Conservation (phyloP, 352 stramenopile genomes). For the Globisporangium emineosum region DNA sequence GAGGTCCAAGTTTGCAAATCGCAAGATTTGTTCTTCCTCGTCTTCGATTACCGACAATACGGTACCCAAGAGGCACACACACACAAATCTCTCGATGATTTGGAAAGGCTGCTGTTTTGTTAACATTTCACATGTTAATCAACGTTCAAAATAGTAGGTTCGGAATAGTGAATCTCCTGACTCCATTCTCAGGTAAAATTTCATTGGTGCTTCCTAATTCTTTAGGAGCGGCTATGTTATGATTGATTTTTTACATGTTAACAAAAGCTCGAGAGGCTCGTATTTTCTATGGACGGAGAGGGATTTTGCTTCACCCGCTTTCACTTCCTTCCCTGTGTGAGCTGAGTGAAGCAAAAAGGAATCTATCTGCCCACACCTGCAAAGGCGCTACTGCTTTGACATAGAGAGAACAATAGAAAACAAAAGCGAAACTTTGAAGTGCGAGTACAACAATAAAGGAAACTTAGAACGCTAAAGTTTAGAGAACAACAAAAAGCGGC, state of each 20-base stretch:
- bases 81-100: background rate
- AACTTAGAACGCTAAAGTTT: background rate
- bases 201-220: too few relatives aligned
- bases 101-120: background rate
- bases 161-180: too few relatives aligned
- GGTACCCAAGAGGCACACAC: background rate
- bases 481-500: background rate
- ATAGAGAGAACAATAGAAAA: slow-evolving; percentile 2
- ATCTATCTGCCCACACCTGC: slow-evolving; percentile 1
- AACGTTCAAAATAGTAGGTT: background rate
- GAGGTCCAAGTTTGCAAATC: background rate
- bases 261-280: background rate
- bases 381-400: background rate
- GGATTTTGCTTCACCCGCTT: too few relatives aligned
- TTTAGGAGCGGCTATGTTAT: background rate
- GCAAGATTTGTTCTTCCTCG: background rate
- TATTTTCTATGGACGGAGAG: slow-evolving; percentile 1
- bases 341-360: background rate
- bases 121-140: slow-evolving; percentile 1
- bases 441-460: background rate
- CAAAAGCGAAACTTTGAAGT: too few relatives aligned
- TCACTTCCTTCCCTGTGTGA: too few relatives aligned
- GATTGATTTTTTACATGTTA: background rate
- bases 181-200: background rate
- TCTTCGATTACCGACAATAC: background rate